Conservation (phyloP, 1,284 basidiomycete genomes). For the Rhodotorula sp. region DNA sequence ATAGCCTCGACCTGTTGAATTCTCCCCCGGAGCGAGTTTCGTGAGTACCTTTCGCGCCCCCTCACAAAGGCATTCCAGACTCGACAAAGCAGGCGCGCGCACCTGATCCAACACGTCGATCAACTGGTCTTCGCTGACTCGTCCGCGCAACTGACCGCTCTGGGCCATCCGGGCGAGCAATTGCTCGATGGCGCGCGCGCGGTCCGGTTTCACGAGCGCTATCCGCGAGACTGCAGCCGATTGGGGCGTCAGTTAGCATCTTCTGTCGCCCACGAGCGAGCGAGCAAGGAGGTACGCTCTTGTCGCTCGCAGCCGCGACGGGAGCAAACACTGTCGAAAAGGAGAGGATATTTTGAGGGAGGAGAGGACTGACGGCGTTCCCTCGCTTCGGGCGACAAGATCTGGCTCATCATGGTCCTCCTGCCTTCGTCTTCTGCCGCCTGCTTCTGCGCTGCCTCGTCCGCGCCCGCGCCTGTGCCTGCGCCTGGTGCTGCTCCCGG, state of each 20-base stretch:
- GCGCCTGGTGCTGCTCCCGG: constrained; percentile 55
- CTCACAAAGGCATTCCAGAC: too few species aligned
- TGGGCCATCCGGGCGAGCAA: constrained; percentile 88
- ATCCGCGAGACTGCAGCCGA: constrained; percentile 74
- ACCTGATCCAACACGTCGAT: constrained; percentile 93
- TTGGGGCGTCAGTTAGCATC: neutral
- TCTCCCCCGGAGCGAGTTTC: neutral
- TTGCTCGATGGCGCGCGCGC: constrained; percentile 80
- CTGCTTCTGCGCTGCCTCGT: constrained; percentile 40
- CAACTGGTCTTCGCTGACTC: constrained; percentile 82
- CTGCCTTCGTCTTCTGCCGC: constrained; percentile 54
- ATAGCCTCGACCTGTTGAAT: constrained; percentile 60
- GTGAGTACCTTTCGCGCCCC: neutral
- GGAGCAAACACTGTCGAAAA: too few species aligned
- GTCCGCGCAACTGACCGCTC: constrained; percentile 80
- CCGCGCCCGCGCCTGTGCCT: constrained; percentile 44
- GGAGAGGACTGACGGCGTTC: constrained; percentile 76
- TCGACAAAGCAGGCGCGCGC: neutral
- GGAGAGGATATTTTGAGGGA: too few species aligned
- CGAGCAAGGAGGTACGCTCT: too few species aligned
- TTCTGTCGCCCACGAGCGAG: neutral
- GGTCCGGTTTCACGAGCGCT: constrained; percentile 82
- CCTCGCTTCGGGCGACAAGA: constrained; percentile 80
- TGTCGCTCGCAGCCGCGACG: too few species aligned
- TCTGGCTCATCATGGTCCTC: constrained; percentile 73